Percentiles rank a stretch among this genome's conserved stretches.
phyloP scores from a whole-genome alignment of 2,329 filamentous ascomycete genomes.

The Fusarium goolgardi region DNA sequence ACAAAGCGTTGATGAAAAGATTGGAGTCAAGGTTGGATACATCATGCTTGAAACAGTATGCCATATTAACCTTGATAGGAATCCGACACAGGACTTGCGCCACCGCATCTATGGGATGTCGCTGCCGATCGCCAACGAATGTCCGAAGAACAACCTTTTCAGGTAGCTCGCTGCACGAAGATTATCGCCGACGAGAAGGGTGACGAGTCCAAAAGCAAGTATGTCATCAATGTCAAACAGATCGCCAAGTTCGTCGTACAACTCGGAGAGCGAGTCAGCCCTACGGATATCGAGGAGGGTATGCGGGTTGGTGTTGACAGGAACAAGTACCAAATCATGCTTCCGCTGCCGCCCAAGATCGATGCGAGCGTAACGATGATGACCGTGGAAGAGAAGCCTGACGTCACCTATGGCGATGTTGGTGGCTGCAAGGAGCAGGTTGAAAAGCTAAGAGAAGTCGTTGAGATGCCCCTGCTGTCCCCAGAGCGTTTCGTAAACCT shows the following conservation, averaged over 20 bases:
- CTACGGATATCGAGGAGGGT: constrained; percentile 98
- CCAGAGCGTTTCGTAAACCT: constrained; percentile 98
- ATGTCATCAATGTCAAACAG: constrained; percentile 99
- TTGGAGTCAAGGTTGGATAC: constrained; percentile 77
- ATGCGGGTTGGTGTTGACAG: constrained; percentile 99
- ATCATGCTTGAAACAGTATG: not conserved
- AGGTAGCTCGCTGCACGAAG: constrained; percentile 98
- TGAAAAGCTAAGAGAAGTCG: constrained; percentile 97
- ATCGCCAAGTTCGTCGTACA: constrained; percentile 99
- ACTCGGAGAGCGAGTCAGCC: constrained; percentile 94
- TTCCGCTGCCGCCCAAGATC: constrained; percentile 97
- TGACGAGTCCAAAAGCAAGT: constrained; percentile 98
- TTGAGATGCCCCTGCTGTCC: constrained; percentile 96
- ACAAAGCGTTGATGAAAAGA: constrained; percentile 98
- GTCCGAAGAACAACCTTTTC: constrained; percentile 96
- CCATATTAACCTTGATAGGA: constrained; percentile 67
- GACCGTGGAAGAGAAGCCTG: constrained; percentile 99
- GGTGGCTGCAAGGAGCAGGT: constrained; percentile 99
- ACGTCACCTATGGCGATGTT: constrained; percentile 98
- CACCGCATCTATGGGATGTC: constrained; percentile 98
- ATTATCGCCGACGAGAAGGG: constrained; percentile 95
- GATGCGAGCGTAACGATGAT: constrained; percentile 99
- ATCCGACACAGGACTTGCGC: constrained; percentile 97
- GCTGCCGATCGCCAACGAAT: constrained; percentile 98
- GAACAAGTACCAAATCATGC: constrained; percentile 99